phyloP scores from a whole-genome alignment of 2,329 filamentous ascomycete genomes.

The Xylariales sp. region DNA sequence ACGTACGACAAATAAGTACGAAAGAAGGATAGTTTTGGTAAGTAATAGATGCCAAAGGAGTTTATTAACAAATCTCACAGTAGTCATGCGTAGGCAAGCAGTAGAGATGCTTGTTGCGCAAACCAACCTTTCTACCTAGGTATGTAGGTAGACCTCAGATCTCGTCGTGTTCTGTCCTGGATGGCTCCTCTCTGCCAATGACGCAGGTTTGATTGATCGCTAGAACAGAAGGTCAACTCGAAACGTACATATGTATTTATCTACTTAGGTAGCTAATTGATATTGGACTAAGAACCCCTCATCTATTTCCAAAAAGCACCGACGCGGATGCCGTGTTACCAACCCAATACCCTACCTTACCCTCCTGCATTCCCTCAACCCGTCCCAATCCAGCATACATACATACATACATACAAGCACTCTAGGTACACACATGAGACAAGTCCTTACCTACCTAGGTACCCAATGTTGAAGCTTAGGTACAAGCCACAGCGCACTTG shows the following conservation, averaged over 20 bases:
- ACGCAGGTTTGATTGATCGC: neutral
- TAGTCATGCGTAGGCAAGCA: neutral
- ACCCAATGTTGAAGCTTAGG: neutral
- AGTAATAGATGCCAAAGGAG: neutral
- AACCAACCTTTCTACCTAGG: neutral
- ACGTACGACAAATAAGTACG: neutral
- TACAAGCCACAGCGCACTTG: no score
- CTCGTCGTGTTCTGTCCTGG: neutral
- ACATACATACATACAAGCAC: neutral
- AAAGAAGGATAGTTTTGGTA: neutral
- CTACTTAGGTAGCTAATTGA: neutral
- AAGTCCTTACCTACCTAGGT: neutral
- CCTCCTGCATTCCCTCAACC: neutral
- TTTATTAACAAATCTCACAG: neutral
- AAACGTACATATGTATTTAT: no score
- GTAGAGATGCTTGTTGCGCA: neutral
- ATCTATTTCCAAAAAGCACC: slow-evolving; percentile 4
- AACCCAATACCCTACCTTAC: no score
- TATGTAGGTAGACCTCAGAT: neutral
- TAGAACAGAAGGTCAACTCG: neutral
- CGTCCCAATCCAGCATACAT: neutral
- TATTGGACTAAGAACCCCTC: neutral
- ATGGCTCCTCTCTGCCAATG: neutral
- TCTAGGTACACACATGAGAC: no score
- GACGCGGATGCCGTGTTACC: slow-evolving; percentile 26